Conservation (phyloP, 1,284 basidiomycete genomes). For the Ceratorhiza oryzae-sativae region DNA sequence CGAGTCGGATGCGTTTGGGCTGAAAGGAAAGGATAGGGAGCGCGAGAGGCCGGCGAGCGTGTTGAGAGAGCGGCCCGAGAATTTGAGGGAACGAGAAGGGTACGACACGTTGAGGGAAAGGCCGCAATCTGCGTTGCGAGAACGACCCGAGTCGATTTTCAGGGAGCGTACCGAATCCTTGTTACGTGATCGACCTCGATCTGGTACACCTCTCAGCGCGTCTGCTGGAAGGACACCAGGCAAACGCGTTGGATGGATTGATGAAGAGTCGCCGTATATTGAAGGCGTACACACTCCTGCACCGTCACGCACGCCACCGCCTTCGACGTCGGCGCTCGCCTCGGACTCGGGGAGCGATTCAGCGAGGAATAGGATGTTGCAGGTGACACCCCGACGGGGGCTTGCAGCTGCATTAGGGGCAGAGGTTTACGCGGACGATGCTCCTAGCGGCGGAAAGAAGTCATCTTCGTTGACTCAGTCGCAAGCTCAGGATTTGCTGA, state of each 20-base stretch:
- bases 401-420: constrained; percentile 33
- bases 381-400: constrained; percentile 29
- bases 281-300: constrained; percentile 3
- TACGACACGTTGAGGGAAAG: constrained; percentile 9
- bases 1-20: constrained; percentile 3
- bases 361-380: neutral
- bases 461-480: constrained; percentile 16
- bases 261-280: constrained; percentile 32
- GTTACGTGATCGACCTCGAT: constrained; percentile 14
- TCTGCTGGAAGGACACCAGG: constrained; percentile 13
- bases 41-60: neutral
- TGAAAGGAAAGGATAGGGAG: constrained; percentile 3
- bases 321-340: constrained; percentile 1
- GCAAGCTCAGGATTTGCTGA: constrained; percentile 66
- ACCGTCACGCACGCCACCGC: constrained; percentile 6
- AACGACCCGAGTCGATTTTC: constrained; percentile 25
- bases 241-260: constrained; percentile 31
- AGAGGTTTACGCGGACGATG: constrained; percentile 29
- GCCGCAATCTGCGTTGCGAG: neutral
- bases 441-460: neutral
- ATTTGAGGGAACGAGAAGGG: constrained; percentile 11
- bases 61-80: neutral
- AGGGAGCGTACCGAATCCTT: constrained; percentile 11
- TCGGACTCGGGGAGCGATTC: constrained; percentile 18
- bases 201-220: constrained; percentile 26